Base-by-base conservation (phyloP, 108 stramenopile species). In the Mediolabrus comicus region DNA sequence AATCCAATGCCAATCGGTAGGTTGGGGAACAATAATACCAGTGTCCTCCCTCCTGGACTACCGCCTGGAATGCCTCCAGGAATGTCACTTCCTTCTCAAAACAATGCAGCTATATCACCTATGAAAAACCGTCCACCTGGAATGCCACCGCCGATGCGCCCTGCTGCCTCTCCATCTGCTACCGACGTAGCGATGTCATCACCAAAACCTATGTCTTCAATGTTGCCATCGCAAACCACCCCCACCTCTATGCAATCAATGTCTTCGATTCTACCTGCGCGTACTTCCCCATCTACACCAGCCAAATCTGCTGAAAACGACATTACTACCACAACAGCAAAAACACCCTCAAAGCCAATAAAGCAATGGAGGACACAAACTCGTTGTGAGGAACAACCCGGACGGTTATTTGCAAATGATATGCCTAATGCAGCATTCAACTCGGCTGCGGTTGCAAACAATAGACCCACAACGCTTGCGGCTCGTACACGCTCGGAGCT, bases 311-410 rank as follows among this genome's bases (percentile, higher is more conserved):
- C 72, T 26, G 58, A 26, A 53, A n/a, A 46, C 5, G 46, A 49
- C 46, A 49, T 17, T 17, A 43, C 46, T 26, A 0, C 56, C n/a
- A 11, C 38, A 5, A 12, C 43, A 32, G 14, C 69, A 24, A 49
- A 58, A 59, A 68, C 76, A 14, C 77, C 73, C 38, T 28, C 71
- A 34, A 78, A 62, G 62, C 43, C 69, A 53, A 22, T 57, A 26
- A 67, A 49, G 34, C 30, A 30, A 39, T 66, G 67, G 8, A 36
- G 60, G 41, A 74, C 34, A 17, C 65, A 81, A 66, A 73, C 75
- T 11, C 84, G 84, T 29, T 59, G 86, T 9, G 79, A 90, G 32
- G 81, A 91, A 60, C 92, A 94, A 62, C 90, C 92, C 3, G 92
- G 92, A 36, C 71, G 85, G 43, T 32, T 94, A 16, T 59, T 87